Conservation (phyloP, 805 yeast genomes). For the Candida maris region DNA sequence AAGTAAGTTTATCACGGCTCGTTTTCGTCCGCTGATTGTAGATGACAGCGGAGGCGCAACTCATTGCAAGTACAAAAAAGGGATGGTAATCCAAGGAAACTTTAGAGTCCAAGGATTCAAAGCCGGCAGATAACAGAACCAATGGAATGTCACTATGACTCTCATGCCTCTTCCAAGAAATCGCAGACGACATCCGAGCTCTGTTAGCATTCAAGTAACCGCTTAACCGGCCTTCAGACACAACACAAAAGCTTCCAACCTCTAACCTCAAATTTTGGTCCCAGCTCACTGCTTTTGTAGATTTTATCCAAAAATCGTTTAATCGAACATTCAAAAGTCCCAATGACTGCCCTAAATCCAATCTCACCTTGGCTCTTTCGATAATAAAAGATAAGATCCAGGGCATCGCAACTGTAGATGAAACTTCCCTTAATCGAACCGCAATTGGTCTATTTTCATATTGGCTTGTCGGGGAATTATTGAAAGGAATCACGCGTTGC, state of each 20-base stretch:
- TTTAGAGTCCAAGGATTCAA: constrained; percentile 54
- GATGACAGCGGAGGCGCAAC: constrained; percentile 48
- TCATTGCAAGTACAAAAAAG: constrained; percentile 61
- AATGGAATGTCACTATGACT: constrained; percentile 56
- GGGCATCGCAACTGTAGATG: constrained; percentile 65
- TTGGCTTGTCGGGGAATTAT: constrained; percentile 2
- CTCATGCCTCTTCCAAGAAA: constrained; percentile 59
- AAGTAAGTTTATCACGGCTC: constrained; percentile 59
- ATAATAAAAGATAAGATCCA: constrained; percentile 65
- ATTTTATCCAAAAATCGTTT: constrained; percentile 63
- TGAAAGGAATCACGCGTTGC: constrained; percentile 19
- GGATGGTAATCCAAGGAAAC: constrained; percentile 82
- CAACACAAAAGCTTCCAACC: constrained; percentile 46
- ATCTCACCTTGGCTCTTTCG: constrained; percentile 46
- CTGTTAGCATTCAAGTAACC: constrained; percentile 55
- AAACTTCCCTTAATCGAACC: constrained; percentile 50
- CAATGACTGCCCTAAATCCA: constrained; percentile 81
- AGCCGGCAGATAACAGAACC: constrained; percentile 56
- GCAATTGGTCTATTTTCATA: constrained; percentile 35
- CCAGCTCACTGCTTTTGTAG: constrained; percentile 64
- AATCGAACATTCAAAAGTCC: constrained; percentile 59
- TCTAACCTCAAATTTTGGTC: constrained; percentile 68
- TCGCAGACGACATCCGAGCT: constrained; percentile 56
- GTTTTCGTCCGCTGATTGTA: constrained; percentile 61
- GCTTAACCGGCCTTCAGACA: constrained; percentile 75